These are phyloP conservation scores for Brassica rapa DNA, from an alignment of 345 rosid genomes.

Conservation along the genomic window DNA sequence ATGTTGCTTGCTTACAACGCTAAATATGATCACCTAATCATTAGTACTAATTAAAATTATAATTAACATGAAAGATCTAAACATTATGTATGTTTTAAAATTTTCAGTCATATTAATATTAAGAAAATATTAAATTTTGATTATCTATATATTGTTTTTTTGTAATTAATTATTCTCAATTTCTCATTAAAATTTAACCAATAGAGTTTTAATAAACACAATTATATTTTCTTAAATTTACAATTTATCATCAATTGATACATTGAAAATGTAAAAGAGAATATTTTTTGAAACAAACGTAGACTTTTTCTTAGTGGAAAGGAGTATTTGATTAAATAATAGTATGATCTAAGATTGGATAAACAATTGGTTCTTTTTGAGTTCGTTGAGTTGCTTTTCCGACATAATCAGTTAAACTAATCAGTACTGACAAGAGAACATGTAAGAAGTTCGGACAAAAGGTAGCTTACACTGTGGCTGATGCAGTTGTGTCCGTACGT, in stretches of 20 bases:
- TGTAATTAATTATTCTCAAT: no score
- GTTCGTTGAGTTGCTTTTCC: not conserved
- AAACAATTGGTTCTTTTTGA: slow-evolving; percentile 11
- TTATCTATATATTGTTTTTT: no score
- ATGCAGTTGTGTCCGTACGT: slow-evolving; percentile 50
- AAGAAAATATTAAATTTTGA: no score
- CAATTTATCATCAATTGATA: no score
- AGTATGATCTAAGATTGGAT: not conserved
- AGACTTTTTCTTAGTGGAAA: no score
- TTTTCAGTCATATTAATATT: no score
- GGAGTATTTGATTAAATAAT: not conserved
- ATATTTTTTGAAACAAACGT: no score
- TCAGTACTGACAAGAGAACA: not conserved
- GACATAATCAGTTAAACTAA: slow-evolving; percentile 4
- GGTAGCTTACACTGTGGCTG: slow-evolving; percentile 68
- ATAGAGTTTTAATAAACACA: no score
- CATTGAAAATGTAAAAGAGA: no score
- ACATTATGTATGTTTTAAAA: not conserved
- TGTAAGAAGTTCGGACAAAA: not conserved
- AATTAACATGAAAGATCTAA: not conserved
- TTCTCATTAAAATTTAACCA: not conserved
- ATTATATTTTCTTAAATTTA: no score
- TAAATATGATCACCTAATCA: slow-evolving; percentile 16
- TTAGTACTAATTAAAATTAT: slow-evolving; percentile 17
- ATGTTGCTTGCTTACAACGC: not conserved